A percentile compares a stretch with the other conserved stretches of the same genome.
These are phyloP conservation scores for Aspergillus spinulosporus DNA, from an alignment of 2,329 filamentous ascomycete genomes.

Conservation along the genomic window DNA sequence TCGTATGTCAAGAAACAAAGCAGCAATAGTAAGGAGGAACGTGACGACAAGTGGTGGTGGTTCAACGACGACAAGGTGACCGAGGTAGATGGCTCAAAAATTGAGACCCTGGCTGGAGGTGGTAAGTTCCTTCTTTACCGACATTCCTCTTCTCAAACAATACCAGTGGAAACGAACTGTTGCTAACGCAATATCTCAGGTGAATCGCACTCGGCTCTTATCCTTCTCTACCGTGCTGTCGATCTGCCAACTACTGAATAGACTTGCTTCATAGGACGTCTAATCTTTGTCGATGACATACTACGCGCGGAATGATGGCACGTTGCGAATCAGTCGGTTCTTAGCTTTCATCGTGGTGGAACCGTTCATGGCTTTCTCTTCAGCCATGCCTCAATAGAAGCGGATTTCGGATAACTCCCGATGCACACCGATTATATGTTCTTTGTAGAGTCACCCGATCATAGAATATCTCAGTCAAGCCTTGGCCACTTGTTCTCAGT, in stretches of 20 bases:
- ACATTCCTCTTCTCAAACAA: background rate
- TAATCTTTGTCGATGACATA: background rate
- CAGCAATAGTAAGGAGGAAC: slow-evolving; percentile 70
- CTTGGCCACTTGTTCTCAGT: background rate
- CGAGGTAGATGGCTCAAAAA: slow-evolving; percentile 88
- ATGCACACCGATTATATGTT: background rate
- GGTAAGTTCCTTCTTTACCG: slow-evolving; percentile 53
- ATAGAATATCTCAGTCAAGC: background rate
- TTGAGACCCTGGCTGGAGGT: slow-evolving; percentile 84
- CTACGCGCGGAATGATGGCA: background rate
- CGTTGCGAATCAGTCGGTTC: background rate
- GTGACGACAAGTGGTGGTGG: slow-evolving; percentile 99
- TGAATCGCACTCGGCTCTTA: slow-evolving; percentile 53
- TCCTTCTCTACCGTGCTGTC: slow-evolving; percentile 53
- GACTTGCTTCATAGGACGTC: background rate
- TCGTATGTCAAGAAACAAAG: slow-evolving; percentile 93
- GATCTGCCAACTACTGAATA: slow-evolving; percentile 44
- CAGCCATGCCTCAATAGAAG: background rate
- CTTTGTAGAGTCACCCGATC: background rate
- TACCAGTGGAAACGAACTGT: background rate
- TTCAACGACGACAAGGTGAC: slow-evolving; percentile 98
- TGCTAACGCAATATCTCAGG: slow-evolving; percentile 34
- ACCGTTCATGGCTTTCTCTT: background rate
- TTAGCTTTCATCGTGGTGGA: background rate
- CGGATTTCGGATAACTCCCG: background rate